phyloP scores from a whole-genome alignment of 2,329 filamentous ascomycete species.

The Claviceps digitariae region DNA sequence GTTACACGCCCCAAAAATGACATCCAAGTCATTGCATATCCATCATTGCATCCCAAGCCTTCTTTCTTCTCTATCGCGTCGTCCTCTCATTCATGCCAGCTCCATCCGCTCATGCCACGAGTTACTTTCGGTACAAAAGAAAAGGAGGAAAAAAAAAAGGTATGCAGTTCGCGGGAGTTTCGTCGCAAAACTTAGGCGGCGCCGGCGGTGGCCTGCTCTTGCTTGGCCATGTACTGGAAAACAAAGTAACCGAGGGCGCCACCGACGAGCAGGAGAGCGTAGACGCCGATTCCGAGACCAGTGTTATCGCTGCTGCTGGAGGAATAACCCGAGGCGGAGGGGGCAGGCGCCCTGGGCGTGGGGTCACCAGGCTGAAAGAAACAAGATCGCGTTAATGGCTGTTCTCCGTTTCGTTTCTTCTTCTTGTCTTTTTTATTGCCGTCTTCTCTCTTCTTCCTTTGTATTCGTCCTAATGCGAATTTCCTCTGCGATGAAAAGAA shows the following conservation, averaged over 20 bases:
- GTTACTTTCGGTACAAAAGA: background rate
- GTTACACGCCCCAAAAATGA: background rate
- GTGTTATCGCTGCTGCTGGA: conserved; percentile 33
- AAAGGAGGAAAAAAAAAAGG: background rate
- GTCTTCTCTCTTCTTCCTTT: no score
- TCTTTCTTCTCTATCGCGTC: background rate
- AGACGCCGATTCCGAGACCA: conserved; percentile 64
- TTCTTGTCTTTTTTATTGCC: background rate
- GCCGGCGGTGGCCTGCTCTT: conserved; percentile 19
- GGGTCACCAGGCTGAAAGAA: conserved; percentile 58
- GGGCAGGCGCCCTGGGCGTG: conserved; percentile 45
- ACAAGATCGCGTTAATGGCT: background rate
- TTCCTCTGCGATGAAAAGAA: no score
- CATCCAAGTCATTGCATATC: background rate
- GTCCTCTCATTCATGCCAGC: no score
- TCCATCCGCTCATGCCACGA: background rate
- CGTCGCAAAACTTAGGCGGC: background rate
- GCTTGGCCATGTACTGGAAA: conserved; percentile 63
- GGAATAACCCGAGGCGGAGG: conserved; percentile 35
- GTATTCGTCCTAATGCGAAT: background rate
- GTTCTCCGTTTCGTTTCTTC: background rate
- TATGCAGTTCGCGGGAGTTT: background rate
- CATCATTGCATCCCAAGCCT: background rate
- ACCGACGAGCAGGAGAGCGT: conserved; percentile 67
- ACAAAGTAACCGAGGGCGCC: conserved; percentile 64